phyloP scores from a whole-genome alignment of 108 stramenopile species.

The Cyclostephanos invisitatus region DNA sequence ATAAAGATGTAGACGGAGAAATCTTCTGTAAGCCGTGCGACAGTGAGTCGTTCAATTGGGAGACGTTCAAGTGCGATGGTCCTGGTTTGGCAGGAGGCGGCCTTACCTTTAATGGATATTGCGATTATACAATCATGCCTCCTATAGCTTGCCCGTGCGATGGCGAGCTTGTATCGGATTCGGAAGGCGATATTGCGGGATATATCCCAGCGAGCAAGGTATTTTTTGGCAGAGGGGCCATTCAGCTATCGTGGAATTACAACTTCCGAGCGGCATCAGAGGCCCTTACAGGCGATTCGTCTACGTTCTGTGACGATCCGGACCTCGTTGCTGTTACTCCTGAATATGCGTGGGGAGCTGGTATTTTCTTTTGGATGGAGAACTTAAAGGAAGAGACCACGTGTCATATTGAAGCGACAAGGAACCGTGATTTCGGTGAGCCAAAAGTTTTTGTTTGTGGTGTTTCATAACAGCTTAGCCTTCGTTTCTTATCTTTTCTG shows the following conservation, averaged over 20 bases:
- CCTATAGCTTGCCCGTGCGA: conserved; percentile 44
- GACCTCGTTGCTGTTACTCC: conserved; percentile 46
- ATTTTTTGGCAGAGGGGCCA: conserved; percentile 47
- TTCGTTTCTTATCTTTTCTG: neutral
- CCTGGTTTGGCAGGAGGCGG: conserved; percentile 46
- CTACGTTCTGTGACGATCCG: conserved; percentile 47
- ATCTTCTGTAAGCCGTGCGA: conserved; percentile 49
- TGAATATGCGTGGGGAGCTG: conserved; percentile 48
- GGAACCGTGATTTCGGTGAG: conserved; percentile 41
- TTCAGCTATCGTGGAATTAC: conserved; percentile 50
- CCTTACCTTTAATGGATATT: conserved; percentile 47
- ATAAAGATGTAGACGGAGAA: conserved; percentile 36
- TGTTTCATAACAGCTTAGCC: too few species aligned
- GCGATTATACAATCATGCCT: conserved; percentile 35
- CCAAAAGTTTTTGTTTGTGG: too few species aligned
- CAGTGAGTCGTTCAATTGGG: conserved; percentile 44
- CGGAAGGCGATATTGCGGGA: conserved; percentile 24
- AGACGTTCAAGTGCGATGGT: conserved; percentile 40
- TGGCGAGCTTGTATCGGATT: conserved; percentile 19
- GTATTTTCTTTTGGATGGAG: conserved; percentile 54
- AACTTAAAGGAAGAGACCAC: conserved; percentile 50
- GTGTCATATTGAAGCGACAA: conserved; percentile 45
- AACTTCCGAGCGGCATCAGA: conserved; percentile 44
- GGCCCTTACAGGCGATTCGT: conserved; percentile 42
- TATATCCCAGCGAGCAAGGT: conserved; percentile 43